A percentile compares a stretch with the other conserved stretches of the same genome.
phyloP scores from a whole-genome alignment of 2,329 filamentous ascomycete species.

The Penicillium sclerotigenum region DNA sequence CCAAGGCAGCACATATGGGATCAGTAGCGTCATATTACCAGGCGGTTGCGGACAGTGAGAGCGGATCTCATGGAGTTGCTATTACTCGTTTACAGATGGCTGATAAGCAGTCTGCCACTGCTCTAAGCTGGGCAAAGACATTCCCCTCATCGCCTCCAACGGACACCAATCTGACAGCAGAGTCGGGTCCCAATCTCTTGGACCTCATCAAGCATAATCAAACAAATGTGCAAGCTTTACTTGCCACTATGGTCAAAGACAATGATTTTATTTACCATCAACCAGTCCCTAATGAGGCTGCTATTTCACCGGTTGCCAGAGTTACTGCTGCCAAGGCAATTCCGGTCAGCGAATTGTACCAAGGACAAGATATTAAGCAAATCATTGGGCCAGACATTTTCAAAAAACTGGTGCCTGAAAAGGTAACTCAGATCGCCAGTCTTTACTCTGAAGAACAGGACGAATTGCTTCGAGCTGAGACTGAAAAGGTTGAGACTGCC shows the following conservation, averaged over 20 bases:
- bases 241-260: constrained; percentile 75
- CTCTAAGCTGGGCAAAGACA: constrained; percentile 68
- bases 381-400: constrained; percentile 98
- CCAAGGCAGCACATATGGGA: constrained; percentile 77
- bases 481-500: constrained; percentile 85
- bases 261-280: constrained; percentile 99
- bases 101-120: constrained; percentile 73
- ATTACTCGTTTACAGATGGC: constrained; percentile 80
- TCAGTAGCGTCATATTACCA: constrained; percentile 93
- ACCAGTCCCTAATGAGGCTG: constrained; percentile 79
- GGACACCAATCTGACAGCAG: constrained; percentile 77
- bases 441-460: constrained; percentile 98
- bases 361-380: constrained; percentile 92
- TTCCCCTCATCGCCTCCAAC: constrained; percentile 78
- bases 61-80: constrained; percentile 78
- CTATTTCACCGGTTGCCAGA: constrained; percentile 77
- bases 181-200: constrained; percentile 69
- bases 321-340: constrained; percentile 95
- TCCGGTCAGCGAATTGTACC: constrained; percentile 92
- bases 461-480: constrained; percentile 88
- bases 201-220: constrained; percentile 82
- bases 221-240: constrained; percentile 74
- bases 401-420: constrained; percentile 91
- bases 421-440: constrained; percentile 93
- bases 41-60: constrained; percentile 84